phyloP scores from a whole-genome alignment of 1,284 basidiomycete species.

The Rugosomyces carneus region DNA sequence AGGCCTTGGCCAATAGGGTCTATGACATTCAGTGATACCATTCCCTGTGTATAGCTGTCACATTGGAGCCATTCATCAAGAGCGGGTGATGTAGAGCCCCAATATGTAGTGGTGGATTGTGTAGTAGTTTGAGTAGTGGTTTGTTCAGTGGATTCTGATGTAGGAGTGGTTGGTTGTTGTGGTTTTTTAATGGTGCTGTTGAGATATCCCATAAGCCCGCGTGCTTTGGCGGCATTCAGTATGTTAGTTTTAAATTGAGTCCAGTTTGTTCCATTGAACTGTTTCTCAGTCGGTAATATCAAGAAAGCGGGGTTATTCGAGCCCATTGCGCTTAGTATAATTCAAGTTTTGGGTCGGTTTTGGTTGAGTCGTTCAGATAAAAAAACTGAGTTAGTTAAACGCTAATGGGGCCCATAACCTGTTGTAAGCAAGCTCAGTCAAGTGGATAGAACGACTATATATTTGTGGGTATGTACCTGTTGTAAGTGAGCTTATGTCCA shows the following conservation, averaged over 20 bases:
- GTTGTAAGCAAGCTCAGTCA: slow-evolving; percentile 8
- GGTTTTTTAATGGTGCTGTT: slow-evolving; percentile 4
- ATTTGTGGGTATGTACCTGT: background rate
- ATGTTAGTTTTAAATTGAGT: slow-evolving; percentile 8
- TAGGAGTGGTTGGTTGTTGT: too few relatives aligned
- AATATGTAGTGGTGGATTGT: slow-evolving; percentile 9
- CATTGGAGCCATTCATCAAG: slow-evolving; percentile 17
- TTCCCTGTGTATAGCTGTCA: slow-evolving; percentile 14
- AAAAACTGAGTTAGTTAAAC: background rate
- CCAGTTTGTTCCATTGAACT: slow-evolving; percentile 7
- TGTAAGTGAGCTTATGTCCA: background rate
- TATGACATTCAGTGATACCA: slow-evolving; percentile 15
- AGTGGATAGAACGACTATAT: background rate
- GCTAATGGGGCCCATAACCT: slow-evolving; percentile 10
- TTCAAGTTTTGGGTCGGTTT: background rate
- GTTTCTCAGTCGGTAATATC: background rate
- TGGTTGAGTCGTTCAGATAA: background rate
- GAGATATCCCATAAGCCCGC: slow-evolving; percentile 10
- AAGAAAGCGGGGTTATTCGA: background rate
- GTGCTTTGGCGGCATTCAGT: slow-evolving; percentile 3
- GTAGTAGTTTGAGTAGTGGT: background rate
- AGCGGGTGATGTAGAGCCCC: slow-evolving; percentile 12
- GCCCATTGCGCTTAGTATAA: background rate
- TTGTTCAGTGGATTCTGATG: background rate
- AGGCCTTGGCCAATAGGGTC: slow-evolving; percentile 19